These are phyloP conservation scores for Castanea crenata DNA, from an alignment of 306 rosid genomes.

Conservation along the genomic window DNA sequence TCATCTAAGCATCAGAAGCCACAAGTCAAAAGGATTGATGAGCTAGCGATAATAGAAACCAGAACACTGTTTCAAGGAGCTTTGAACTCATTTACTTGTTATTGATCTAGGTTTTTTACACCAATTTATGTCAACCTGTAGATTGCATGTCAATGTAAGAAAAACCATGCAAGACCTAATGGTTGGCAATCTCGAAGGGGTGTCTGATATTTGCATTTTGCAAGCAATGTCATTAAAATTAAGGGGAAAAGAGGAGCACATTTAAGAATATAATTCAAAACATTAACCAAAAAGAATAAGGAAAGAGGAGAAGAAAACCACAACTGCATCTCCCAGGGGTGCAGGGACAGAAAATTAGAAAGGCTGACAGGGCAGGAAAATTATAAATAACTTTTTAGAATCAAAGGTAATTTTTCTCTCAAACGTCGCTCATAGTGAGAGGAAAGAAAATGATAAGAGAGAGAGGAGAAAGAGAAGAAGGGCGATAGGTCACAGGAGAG, in stretches of 20 bases:
- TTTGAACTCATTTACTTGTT: background rate
- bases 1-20: background rate
- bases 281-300: background rate
- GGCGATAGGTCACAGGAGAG: too few species aligned
- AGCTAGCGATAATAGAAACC: background rate
- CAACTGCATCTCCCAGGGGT: background rate
- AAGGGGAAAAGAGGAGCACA: background rate
- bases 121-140: background rate
- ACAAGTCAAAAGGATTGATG: background rate
- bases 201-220: background rate
- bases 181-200: background rate
- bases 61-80: background rate
- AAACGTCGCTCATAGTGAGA: background rate
- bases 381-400: too few species aligned
- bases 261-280: background rate
- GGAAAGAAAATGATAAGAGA: background rate
- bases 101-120: background rate
- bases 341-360: too few species aligned
- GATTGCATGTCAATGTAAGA: background rate
- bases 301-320: background rate
- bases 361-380: too few species aligned
- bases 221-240: background rate
- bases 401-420: background rate
- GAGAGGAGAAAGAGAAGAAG: background rate
- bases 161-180: background rate